Evolutionary conservation across 1,284 basidiomycete genomes (phyloP), one percentile per base, ranked within the genome.

Genomic region (Microbotryomycetes sp.): DNA sequence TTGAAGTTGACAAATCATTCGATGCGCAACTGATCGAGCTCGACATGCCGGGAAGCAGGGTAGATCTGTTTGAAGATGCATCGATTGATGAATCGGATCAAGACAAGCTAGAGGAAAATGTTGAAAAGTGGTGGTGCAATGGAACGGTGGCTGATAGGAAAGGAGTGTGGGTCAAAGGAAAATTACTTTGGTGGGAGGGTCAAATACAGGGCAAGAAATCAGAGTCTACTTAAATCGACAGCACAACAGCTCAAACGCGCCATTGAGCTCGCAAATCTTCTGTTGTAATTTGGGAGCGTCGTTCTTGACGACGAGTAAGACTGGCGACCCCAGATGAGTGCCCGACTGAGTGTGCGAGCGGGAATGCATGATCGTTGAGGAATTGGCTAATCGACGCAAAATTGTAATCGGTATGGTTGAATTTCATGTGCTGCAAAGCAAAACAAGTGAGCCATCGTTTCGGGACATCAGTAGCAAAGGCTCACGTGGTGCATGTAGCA

Each of bases 121-220:
- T 91, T 28, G 89, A 91, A 74, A 88, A 87, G 71, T 92, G 89
- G 89, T 92, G 88, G 88, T 88, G 86, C 69, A 73, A 86, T 49
- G 89, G 89, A 2, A 85, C 87, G 69, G 73, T 71, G 15, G 78
- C 80, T 53, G 91, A 91, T 74, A 79, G 88, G 14, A 71, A 66
- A 3, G 79, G 75, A 1, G 79, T 89, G 74, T 91, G 87, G 87
- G 80, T 90, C 2, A 86, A 89, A 75, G 89, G 89, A 14, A 72
- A 45, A 25, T 31, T n/a, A 15, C 16, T 61, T 9, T 32, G n/a
- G n/a, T n/a, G 49, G 31, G 49, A 50, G 25, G 29, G 2, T 19
- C 29, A 32, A 49, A 9, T 16, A 16, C 14, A 12, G 26, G 46
- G 16, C 19, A 36, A 3, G 6, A 7, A 42, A 42, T 42, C 12